Evolutionary conservation across 225 moss, liverwort and hornwort species (phyloP).

Genomic region (Sphagnum contortum): DNA sequence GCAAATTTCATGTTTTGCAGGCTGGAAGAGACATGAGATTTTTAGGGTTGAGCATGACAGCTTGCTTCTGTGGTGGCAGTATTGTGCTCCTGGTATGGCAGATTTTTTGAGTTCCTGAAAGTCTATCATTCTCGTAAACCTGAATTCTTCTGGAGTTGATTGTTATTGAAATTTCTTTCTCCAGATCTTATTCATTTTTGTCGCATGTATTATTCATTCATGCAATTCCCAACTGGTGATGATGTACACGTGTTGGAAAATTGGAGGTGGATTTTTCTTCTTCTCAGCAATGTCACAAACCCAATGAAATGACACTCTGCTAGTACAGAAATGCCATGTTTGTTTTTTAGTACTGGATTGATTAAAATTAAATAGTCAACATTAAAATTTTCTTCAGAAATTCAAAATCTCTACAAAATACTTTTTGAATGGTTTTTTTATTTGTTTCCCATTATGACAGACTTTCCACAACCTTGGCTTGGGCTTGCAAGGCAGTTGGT

Average conservation of each 20-base stretch:
- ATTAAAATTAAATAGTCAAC: too few species aligned
- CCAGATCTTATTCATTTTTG: too few species aligned
- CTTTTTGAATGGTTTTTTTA: too few species aligned
- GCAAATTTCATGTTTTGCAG: slow-evolving; percentile 12
- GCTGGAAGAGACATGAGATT: slow-evolving; percentile 82
- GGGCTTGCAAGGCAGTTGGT: slow-evolving; percentile 85
- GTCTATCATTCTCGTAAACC: too few species aligned
- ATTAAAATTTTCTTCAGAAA: too few species aligned
- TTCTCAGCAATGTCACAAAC: too few species aligned
- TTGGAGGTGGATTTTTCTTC: background rate
- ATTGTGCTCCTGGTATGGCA: slow-evolving; percentile 52
- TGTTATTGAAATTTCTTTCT: background rate
- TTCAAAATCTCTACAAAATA: too few species aligned
- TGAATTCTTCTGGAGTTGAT: background rate
- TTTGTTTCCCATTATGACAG: slow-evolving; percentile 14
- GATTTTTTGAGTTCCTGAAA: background rate
- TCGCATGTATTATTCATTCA: too few species aligned
- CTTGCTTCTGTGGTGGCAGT: slow-evolving; percentile 64
- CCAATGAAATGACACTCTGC: too few species aligned
- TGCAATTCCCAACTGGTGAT: too few species aligned
- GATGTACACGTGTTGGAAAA: background rate
- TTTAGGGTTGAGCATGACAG: slow-evolving; percentile 76
- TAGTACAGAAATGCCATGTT: too few species aligned
- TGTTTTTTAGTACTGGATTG: too few species aligned
- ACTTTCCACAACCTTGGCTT: slow-evolving; percentile 28